Conservation (phyloP, 371 early-diverging fungal species). For the Syncephalastrum sp. region DNA sequence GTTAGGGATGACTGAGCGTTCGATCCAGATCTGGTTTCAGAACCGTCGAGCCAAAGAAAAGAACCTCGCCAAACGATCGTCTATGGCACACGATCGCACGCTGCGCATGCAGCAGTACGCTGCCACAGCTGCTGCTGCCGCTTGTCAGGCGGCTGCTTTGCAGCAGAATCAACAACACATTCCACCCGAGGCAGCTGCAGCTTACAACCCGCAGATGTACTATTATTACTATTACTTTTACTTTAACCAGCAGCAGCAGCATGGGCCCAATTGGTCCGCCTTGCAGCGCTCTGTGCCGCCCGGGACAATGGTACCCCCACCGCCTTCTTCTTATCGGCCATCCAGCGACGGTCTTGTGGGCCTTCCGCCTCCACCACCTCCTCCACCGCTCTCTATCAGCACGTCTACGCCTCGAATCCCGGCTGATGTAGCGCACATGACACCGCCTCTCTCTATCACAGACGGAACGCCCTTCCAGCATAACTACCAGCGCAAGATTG, state of each 20-base stretch:
- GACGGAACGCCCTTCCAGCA: not conserved
- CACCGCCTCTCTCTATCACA: not conserved
- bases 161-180: constrained; percentile 26
- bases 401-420: too few relatives aligned
- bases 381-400: constrained; percentile 4
- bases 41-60: constrained; percentile 95
- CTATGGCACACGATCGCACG: constrained; percentile 50
- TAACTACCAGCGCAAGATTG: constrained; percentile 15
- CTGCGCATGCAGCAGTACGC: constrained; percentile 39
- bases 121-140: constrained; percentile 38
- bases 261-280: constrained; percentile 2
- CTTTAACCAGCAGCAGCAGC: constrained; percentile 41
- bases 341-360: not conserved
- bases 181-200: constrained; percentile 18
- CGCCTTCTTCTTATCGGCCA: constrained; percentile 8
- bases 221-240: constrained; percentile 47
- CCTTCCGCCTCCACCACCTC: constrained; percentile 10
- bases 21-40: constrained; percentile 99
- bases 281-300: constrained; percentile 2
- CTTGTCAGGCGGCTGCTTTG: constrained; percentile 33
- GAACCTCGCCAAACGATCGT: constrained; percentile 54
- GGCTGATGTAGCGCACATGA: not conserved
- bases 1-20: constrained; percentile 86
- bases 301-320: not conserved
- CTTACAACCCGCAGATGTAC: constrained; percentile 30